phyloP scores from a whole-genome alignment of 2,329 filamentous ascomycete species.

The Calonectria hongkongensis region DNA sequence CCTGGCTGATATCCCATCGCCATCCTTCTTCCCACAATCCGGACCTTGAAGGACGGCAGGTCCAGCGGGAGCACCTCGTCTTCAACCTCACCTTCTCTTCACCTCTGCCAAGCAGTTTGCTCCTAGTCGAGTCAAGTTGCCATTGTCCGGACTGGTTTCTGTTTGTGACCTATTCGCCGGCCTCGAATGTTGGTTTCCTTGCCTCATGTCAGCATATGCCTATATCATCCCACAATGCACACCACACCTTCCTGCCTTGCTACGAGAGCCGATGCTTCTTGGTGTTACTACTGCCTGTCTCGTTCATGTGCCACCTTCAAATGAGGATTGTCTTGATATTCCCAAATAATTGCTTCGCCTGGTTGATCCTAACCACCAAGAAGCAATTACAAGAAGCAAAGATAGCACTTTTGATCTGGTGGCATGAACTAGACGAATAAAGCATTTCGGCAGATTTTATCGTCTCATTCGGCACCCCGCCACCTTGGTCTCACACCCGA shows the following conservation, averaged over 20 bases:
- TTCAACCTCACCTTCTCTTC: conserved; percentile 10
- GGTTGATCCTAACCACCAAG: conserved; percentile 9
- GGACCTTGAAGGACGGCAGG: conserved; percentile 45
- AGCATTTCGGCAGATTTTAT: background rate
- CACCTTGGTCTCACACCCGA: background rate
- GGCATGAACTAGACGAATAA: conserved; percentile 6
- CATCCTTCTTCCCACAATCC: conserved; percentile 36
- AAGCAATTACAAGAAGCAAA: conserved; percentile 33
- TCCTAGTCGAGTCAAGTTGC: conserved; percentile 36
- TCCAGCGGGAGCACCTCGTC: conserved; percentile 34
- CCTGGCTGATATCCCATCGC: conserved; percentile 48
- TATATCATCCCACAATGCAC: conserved; percentile 25
- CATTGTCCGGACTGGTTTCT: conserved; percentile 35
- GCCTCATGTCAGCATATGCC: conserved; percentile 7
- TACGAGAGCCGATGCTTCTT: background rate
- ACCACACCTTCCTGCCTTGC: background rate
- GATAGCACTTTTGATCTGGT: conserved; percentile 1
- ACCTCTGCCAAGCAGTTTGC: conserved; percentile 3
- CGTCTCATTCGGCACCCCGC: background rate
- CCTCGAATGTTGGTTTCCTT: conserved; percentile 47
- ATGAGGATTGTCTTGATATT: conserved; percentile 11
- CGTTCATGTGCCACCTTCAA: conserved; percentile 11
- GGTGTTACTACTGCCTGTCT: background rate
- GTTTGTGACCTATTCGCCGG: conserved; percentile 40
- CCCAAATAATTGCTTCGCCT: conserved; percentile 22